Conservation (phyloP, 306 rosid genomes). For the Inga oerstediana region DNA sequence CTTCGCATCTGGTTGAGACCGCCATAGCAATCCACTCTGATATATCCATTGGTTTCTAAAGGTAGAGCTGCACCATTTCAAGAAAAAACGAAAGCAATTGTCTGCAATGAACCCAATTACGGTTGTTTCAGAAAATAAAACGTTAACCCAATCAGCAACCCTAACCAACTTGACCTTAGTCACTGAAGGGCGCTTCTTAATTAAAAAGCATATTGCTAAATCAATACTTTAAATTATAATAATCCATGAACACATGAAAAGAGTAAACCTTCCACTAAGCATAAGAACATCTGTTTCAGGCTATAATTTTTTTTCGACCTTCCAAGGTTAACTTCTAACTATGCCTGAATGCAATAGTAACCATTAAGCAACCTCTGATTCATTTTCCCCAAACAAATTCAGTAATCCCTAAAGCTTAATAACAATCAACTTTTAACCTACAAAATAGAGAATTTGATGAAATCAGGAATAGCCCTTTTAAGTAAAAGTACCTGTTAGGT, state of each 20-base stretch:
- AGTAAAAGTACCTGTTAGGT: conserved; percentile 52
- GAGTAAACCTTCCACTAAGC: conserved; percentile 10
- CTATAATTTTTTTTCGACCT: background rate
- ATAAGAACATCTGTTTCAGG: background rate
- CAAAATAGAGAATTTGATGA: background rate
- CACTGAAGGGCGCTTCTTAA: conserved; percentile 18
- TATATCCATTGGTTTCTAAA: conserved; percentile 71
- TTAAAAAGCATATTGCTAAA: conserved; percentile 2
- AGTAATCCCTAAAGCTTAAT: conserved; percentile 9
- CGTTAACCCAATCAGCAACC: conserved; percentile 28
- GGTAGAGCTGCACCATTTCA: conserved; percentile 86
- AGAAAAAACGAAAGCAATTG: conserved; percentile 54
- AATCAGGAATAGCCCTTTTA: background rate
- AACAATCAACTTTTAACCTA: background rate
- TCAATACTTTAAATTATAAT: conserved; percentile 17
- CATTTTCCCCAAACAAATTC: conserved; percentile 16
- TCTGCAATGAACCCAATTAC: conserved; percentile 87
- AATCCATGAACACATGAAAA: background rate
- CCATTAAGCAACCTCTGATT: background rate
- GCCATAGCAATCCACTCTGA: conserved; percentile 93
- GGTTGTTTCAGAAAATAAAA: conserved; percentile 61
- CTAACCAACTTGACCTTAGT: conserved; percentile 23
- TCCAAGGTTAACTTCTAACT: background rate
- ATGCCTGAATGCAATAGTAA: background rate
- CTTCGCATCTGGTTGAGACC: conserved; percentile 98